Evolutionary conservation across 2,329 filamentous ascomycete genomes (phyloP).

Genomic region (Cercospora beticola): DNA sequence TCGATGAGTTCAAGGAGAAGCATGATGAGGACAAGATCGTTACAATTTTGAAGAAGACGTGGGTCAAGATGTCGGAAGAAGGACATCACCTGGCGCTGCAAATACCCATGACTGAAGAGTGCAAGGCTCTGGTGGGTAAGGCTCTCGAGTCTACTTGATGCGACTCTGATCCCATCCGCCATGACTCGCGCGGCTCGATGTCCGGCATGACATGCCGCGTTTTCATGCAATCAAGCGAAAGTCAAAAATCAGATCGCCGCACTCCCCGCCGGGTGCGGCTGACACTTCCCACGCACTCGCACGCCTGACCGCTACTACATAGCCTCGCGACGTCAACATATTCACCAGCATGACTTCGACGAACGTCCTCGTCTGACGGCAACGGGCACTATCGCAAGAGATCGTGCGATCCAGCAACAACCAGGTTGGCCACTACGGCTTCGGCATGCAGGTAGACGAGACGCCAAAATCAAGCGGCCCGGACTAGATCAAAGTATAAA

Average conservation of each 20-base stretch:
- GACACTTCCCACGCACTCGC: background rate
- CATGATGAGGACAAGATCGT: conserved; percentile 77
- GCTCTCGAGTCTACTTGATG: conserved; percentile 49
- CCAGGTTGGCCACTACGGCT: conserved; percentile 10
- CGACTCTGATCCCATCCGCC: background rate
- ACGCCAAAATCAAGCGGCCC: conserved; percentile 3
- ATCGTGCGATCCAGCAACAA: background rate
- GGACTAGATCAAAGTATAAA: background rate
- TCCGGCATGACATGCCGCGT: conserved; percentile 11
- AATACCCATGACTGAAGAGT: conserved; percentile 64
- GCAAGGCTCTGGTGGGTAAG: conserved; percentile 61
- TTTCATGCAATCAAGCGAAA: conserved; percentile 19
- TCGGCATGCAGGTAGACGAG: conserved; percentile 13
- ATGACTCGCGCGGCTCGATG: conserved; percentile 7
- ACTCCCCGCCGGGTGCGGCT: background rate
- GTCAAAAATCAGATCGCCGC: background rate
- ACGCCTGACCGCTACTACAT: no score
- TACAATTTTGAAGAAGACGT: conserved; percentile 69
- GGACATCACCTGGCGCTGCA: conserved; percentile 64
- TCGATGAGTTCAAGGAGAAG: conserved; percentile 73
- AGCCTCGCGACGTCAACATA: no score
- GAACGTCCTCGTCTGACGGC: no score
- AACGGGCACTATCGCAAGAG: no score
- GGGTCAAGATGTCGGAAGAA: conserved; percentile 69
- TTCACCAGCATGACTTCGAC: no score